Base-by-base conservation (phyloP, 1,284 basidiomycete genomes). In the Leucoagaricus sp. region DNA sequence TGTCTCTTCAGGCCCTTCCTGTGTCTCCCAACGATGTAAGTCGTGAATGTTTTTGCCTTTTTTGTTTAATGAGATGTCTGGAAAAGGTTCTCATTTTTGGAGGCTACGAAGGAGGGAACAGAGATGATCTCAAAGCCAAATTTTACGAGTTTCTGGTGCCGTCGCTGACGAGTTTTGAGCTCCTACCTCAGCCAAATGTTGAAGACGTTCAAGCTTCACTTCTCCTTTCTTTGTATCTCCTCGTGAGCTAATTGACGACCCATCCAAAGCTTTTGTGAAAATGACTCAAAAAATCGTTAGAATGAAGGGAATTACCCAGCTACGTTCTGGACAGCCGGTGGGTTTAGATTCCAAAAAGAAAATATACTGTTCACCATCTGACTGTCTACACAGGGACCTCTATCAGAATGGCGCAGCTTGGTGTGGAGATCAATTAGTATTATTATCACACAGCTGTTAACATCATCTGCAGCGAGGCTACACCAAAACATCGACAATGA, bases 1-100 rank as follows among this genome's bases (percentile, higher is more conserved):
- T 56, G 17, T 62, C 62, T 9, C 47, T 64, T 15, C 62, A 64
- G 49, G 56, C 59, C 45, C 53, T 64, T 31, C 62, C 62, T 4
- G 48, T 53, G 53, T 55, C 54, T 9, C 23, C 55, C 8, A 19
- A 49, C 17, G 53, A 64, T 57, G 63, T 62, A 49, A 33, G 61
- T 46, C 36, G n/a, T 38, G 36, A 38, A 15, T 38, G 12, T 5
- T 4, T 9, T 38, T n/a, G 36, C 4, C 17, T 38, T 28, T 33
- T 17, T 23, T 26, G 17, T 31, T 19, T 3, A 17, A 31, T 12
- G 40, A 15, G 34, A 17, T 50, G 23, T 40, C 12, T 25, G 8
- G 23, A 38, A 38, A 8, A 53, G 50, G 26, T 29, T 15, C 15
- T 9, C 3, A 26, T 62, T 17, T 63, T 61, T 34, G 28, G 31